Evolutionary conservation across 2,329 filamentous ascomycete species (phyloP).

Genomic region (Monosporascus sp.): DNA sequence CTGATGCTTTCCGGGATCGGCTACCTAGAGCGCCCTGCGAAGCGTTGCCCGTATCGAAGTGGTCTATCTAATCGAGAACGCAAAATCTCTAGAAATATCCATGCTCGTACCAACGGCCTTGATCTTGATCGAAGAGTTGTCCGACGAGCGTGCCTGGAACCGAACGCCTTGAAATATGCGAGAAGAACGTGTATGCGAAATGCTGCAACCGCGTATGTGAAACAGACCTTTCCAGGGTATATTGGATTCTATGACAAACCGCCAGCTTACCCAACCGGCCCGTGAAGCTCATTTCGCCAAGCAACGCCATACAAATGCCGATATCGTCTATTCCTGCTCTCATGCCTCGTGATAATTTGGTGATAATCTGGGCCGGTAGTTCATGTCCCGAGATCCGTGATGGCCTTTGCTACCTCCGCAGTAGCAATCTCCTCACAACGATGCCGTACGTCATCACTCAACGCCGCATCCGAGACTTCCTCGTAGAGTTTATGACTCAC

Average conservation of each 20-base stretch:
- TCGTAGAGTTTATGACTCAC: constrained; percentile 87
- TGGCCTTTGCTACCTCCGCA: constrained; percentile 72
- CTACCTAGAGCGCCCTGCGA: too few relatives aligned
- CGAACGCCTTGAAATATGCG: not conserved
- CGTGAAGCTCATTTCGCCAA: not conserved
- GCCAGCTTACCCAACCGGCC: not conserved
- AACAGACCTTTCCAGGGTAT: not conserved
- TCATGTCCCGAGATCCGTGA: constrained; percentile 47
- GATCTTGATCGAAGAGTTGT: not conserved
- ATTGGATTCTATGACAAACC: not conserved
- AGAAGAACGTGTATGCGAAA: not conserved
- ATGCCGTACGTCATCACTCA: constrained; percentile 62
- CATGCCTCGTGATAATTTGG: constrained; percentile 7
- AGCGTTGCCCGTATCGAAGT: too few relatives aligned
- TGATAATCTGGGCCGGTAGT: not conserved
- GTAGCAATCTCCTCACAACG: constrained; percentile 73
- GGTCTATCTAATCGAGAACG: too few relatives aligned
- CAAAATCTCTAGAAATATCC: not conserved
- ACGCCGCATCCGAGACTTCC: constrained; percentile 48
- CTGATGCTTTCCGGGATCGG: too few relatives aligned
- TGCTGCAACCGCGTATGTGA: not conserved
- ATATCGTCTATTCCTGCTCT: constrained; percentile 5
- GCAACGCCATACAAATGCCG: constrained; percentile 5
- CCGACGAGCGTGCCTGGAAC: not conserved
- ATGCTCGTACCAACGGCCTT: not conserved